phyloP scores from a whole-genome alignment of 176 grass and related monocot genomes.

The Bothriochloa decipiens region DNA sequence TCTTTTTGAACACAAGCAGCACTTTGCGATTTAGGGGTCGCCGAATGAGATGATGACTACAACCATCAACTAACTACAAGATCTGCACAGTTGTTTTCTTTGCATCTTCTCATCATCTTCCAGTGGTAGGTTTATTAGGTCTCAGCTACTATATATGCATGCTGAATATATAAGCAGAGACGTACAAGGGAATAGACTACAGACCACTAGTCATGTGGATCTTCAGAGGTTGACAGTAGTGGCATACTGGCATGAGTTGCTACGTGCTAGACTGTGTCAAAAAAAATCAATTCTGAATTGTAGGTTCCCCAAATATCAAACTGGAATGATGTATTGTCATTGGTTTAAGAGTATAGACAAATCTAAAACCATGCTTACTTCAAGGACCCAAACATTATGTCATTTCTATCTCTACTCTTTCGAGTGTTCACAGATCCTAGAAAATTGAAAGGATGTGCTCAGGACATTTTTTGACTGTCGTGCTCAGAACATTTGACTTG shows the following conservation, averaged over 20 bases:
- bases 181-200: neutral
- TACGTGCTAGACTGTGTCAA: conserved; percentile 36
- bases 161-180: neutral
- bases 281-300: neutral
- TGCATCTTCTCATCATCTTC: neutral
- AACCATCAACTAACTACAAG: neutral
- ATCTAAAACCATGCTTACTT: conserved; percentile 42
- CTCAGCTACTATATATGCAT: neutral
- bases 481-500: conserved; percentile 29
- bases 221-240: conserved; percentile 31
- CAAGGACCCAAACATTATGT: conserved; percentile 1
- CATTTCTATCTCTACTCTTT: neutral
- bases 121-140: neutral
- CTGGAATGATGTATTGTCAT: neutral
- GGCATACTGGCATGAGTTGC: neutral
- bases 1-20: conserved; percentile 4
- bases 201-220: neutral
- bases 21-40: neutral
- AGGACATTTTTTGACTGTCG: conserved; percentile 1
- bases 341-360: conserved; percentile 15
- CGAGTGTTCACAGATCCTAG: conserved; percentile 36
- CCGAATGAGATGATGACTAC: neutral
- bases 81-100: neutral
- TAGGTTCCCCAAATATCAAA: conserved; percentile 12
- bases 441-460: conserved; percentile 10